These are phyloP conservation scores for Pyrus pyrifolia DNA, from an alignment of 306 rosid genomes.

Conservation along the genomic window DNA sequence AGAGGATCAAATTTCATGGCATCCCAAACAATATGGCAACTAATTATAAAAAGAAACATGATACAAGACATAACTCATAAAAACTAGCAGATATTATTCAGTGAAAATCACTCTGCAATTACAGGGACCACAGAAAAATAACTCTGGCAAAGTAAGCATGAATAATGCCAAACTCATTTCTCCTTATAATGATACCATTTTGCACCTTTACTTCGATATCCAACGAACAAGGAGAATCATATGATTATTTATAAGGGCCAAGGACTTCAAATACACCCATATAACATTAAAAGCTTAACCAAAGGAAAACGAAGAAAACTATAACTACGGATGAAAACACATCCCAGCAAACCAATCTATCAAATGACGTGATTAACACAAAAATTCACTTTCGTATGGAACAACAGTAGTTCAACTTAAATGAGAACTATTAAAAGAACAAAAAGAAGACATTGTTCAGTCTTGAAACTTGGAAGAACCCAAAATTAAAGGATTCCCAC, in stretches of 20 bases:
- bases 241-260: neutral
- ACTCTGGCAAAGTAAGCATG: neutral
- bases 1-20: neutral
- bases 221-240: neutral
- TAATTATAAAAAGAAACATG: neutral
- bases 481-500: neutral
- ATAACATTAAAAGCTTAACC: neutral
- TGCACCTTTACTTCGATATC: neutral
- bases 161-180: neutral
- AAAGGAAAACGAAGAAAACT: neutral
- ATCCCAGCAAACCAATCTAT: neutral
- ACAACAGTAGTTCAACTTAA: neutral
- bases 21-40: neutral
- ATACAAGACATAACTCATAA: neutral
- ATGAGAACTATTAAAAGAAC: neutral
- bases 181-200: neutral
- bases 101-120: neutral
- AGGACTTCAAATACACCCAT: neutral
- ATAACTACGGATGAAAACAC: neutral
- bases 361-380: neutral
- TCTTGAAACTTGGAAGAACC: neutral
- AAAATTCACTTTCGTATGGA: neutral
- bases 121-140: neutral
- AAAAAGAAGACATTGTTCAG: neutral
- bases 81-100: neutral